Evolutionary conservation across 2,329 filamentous ascomycete species (phyloP).

Genomic region (Alternaria longipes): DNA sequence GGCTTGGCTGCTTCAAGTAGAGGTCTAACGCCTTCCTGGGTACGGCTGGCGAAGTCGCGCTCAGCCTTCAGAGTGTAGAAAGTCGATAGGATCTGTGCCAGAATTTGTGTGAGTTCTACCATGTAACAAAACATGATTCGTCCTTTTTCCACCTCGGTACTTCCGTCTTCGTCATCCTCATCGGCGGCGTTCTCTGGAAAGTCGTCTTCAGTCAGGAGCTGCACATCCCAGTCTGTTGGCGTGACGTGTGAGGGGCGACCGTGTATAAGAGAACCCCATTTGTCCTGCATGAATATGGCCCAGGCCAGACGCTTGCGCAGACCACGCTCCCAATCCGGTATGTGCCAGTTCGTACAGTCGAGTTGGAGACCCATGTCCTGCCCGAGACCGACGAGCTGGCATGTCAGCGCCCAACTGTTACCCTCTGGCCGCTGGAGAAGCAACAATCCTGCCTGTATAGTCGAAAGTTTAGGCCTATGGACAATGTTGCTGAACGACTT

Average conservation of each 20-base stretch:
- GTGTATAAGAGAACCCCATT: conserved; percentile 67
- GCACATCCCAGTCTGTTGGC: conserved; percentile 65
- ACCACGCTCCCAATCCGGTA: conserved; percentile 70
- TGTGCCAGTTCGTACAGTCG: conserved; percentile 69
- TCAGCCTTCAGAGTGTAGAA: conserved; percentile 63
- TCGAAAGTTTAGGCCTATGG: conserved; percentile 53
- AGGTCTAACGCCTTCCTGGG: conserved; percentile 58
- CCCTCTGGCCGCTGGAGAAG: conserved; percentile 50
- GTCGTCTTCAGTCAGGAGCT: conserved; percentile 55
- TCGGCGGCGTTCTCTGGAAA: conserved; percentile 52
- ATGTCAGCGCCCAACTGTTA: conserved; percentile 45
- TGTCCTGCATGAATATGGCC: conserved; percentile 73
- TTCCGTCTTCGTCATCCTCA: conserved; percentile 47
- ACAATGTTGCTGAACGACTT: conserved; percentile 51
- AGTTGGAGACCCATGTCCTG: conserved; percentile 57
- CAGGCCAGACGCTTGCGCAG: conserved; percentile 69
- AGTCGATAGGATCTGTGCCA: conserved; percentile 61
- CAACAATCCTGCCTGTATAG: conserved; percentile 52
- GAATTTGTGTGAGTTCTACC: conserved; percentile 62
- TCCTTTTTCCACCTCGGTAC: conserved; percentile 47
- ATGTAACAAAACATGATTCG: conserved; percentile 60
- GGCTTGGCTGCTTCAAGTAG: conserved; percentile 64
- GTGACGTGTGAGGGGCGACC: conserved; percentile 66
- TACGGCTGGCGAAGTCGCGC: conserved; percentile 54
- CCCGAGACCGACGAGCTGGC: conserved; percentile 50